Base-by-base conservation (phyloP, 345 rosid genomes). In the Kandelia obovata region DNA sequence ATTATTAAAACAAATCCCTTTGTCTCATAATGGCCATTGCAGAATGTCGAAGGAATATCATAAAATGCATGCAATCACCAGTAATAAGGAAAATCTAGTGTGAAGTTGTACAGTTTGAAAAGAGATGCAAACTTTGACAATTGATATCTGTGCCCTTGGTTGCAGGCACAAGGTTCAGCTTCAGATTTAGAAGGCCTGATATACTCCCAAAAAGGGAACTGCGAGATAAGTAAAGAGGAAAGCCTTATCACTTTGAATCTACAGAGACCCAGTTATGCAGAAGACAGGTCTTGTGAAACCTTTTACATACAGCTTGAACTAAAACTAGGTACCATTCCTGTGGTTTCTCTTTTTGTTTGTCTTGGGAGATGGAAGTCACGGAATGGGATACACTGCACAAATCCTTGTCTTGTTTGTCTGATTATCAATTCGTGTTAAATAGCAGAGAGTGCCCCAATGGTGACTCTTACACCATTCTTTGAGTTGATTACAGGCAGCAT, bases 151-250 rank as follows among this genome's bases (percentile, higher is more conserved):
- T 56, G 59, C 59, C 31, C 59, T 28, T 17, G 37, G 71, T 67
- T 80, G 80, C 67, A 90, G 99, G 96, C 69, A 53, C 83, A 69
- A 84, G 90, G 82, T 83, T 92, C 75, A 80, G 86, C 62, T 88
- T 83, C 79, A 80, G 98, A 84, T 83, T 89, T 71, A 82, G 90
- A 77, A 87, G 91, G 74, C 78, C 30, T 69, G 99, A 92, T 77
- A 65, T 82, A 53, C 98, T 92, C 35, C 99, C 96, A 0, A 96
- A 84, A 67, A 82, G 83, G 77, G 97, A 92, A 76, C 30, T 84
- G 67, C 94, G 81, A 21, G 92, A 89, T 58, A 89, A 85, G 82
- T 96, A 70, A 81, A 70, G 77, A 70, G 43, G 59, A 27, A 20
- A 49, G 35, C 56, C 26, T 39, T 23, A 6, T 16, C 19, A 49